Percentiles rank a stretch among this genome's conserved stretches.
These are phyloP conservation scores for Termitomyces sp. DNA, from an alignment of 768 basidiomycete genomes.

Conservation along the genomic window DNA sequence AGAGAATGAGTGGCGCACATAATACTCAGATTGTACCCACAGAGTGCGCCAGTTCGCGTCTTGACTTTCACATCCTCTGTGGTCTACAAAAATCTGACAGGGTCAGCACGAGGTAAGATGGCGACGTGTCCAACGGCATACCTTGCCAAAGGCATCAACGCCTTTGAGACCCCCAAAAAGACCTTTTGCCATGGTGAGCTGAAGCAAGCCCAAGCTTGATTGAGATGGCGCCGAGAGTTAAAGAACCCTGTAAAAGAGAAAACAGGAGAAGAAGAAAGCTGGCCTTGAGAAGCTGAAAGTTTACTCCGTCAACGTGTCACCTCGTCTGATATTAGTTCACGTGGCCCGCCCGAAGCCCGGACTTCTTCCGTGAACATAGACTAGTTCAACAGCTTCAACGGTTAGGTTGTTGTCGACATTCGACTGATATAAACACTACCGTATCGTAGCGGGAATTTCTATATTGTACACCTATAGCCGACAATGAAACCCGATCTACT, in stretches of 20 bases:
- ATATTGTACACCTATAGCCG: not conserved
- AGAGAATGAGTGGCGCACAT: constrained; percentile 6
- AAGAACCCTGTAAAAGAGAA: constrained; percentile 24
- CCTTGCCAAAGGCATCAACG: constrained; percentile 99
- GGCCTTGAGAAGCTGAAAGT: constrained; percentile 8
- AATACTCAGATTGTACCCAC: constrained; percentile 44
- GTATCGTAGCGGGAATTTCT: not conserved
- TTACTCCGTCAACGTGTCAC: constrained; percentile 33
- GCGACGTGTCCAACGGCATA: constrained; percentile 34
- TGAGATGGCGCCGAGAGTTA: constrained; percentile 19
- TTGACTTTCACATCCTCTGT: constrained; percentile 99
- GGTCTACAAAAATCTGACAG: constrained; percentile 55
- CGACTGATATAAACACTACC: not conserved
- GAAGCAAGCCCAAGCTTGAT: constrained; percentile 31
- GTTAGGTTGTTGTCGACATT: not conserved
- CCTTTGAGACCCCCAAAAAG: constrained; percentile 79
- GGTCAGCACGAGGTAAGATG: constrained; percentile 1
- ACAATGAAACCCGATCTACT: constrained; percentile 23
- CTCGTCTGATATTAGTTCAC: constrained; percentile 23
- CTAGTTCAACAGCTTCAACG: not conserved
- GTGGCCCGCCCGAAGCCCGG: constrained; percentile 23
- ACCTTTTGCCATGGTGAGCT: constrained; percentile 69
- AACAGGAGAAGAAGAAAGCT: constrained; percentile 15
- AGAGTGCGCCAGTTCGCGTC: constrained; percentile 88
- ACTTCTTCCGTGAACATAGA: constrained; percentile 23